Conservation (phyloP, 2,329 filamentous ascomycete species). For the Xylaria multiplex region DNA sequence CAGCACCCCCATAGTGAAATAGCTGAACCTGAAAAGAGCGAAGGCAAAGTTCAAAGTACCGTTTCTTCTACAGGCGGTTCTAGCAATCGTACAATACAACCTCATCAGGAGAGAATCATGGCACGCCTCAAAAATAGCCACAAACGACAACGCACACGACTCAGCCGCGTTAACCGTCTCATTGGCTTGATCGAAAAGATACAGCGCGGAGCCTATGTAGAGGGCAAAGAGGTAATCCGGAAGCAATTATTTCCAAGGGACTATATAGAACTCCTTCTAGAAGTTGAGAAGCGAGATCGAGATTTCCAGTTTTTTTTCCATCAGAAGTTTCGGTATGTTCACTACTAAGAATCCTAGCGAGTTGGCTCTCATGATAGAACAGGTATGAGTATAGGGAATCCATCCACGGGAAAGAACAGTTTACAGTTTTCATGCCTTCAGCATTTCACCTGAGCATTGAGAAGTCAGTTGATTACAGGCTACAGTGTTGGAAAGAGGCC, state of each 20-base stretch:
- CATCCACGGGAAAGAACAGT: conserved; percentile 5
- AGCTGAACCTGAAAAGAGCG: too few relatives aligned
- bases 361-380: background rate
- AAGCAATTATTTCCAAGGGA: conserved; percentile 6
- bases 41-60: background rate
- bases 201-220: background rate
- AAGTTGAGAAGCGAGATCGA: background rate
- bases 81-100: background rate
- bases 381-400: conserved; percentile 14
- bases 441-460: conserved; percentile 1
- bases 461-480: background rate
- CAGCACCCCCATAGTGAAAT: background rate
- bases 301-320: conserved; percentile 4
- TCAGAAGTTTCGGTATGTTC: conserved; percentile 1
- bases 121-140: background rate
- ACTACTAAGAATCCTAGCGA: background rate
- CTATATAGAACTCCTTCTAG: background rate
- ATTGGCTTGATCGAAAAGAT: conserved; percentile 3
- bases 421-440: background rate
- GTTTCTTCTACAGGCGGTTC: background rate
- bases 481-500: background rate
- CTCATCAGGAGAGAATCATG: background rate
- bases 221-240: background rate
- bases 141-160: background rate
- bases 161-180: background rate